A percentile compares a stretch with the other conserved stretches of the same genome.
phyloP scores from a whole-genome alignment of 768 basidiomycete genomes.

The Tricholoma hemisulphureum region DNA sequence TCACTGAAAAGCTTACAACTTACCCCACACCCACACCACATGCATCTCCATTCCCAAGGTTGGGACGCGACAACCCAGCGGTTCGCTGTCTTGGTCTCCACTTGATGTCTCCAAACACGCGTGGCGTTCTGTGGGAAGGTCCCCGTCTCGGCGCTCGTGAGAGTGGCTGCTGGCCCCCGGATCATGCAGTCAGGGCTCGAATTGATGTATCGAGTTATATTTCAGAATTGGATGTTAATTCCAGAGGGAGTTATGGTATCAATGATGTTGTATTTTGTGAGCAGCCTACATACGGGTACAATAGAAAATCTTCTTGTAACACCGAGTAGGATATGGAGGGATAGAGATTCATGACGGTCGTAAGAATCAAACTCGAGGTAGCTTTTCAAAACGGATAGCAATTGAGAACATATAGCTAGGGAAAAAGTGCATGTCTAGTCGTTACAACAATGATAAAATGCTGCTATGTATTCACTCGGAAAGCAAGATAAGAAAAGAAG shows the following conservation, averaged over 20 bases:
- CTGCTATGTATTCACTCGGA: not conserved
- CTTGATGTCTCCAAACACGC: not conserved
- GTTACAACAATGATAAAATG: slow-evolving; percentile 56
- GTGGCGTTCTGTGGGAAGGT: not conserved
- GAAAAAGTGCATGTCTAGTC: slow-evolving; percentile 66
- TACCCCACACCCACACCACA: not conserved
- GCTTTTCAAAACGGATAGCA: slow-evolving; percentile 27
- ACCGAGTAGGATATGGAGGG: slow-evolving; percentile 5
- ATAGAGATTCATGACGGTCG: slow-evolving; percentile 23
- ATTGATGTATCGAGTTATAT: not conserved
- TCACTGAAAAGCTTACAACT: slow-evolving; percentile 1
- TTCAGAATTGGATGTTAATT: slow-evolving; percentile 1
- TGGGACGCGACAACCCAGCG: not conserved
- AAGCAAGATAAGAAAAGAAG: slow-evolving; percentile 4
- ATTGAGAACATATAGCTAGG: slow-evolving; percentile 27
- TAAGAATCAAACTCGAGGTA: slow-evolving; percentile 24
- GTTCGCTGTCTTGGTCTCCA: not conserved
- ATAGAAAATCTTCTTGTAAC: not conserved
- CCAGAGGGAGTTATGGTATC: not conserved
- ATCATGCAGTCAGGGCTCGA: not conserved
- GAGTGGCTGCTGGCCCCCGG: not conserved
- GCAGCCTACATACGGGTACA: slow-evolving; percentile 3
- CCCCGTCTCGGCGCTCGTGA: not conserved
- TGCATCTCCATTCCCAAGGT: not conserved
- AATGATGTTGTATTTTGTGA: not conserved